phyloP scores from a whole-genome alignment of 495 filamentous ascomycete species.

The Penicillium robsamsonii region DNA sequence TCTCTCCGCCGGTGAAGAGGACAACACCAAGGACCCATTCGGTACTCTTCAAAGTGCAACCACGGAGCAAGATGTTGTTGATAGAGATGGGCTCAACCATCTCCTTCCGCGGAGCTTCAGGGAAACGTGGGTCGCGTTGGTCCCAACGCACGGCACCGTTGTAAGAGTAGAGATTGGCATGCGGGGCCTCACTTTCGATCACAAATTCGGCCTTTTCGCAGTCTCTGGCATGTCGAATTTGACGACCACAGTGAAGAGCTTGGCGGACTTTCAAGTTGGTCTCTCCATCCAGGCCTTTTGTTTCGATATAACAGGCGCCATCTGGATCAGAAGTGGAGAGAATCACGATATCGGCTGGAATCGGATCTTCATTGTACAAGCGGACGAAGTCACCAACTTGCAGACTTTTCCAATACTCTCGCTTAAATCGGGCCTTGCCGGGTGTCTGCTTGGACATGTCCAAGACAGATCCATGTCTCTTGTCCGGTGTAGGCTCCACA shows the following conservation, averaged over 20 bases:
- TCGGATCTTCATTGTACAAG: conserved; percentile 92
- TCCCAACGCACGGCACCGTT: conserved; percentile 85
- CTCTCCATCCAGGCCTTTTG: conserved; percentile 96
- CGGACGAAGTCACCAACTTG: conserved; percentile 96
- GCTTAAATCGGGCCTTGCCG: conserved; percentile 76
- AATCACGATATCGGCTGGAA: conserved; percentile 93
- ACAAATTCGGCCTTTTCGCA: conserved; percentile 85
- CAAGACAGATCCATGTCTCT: conserved; percentile 63
- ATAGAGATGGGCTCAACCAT: conserved; percentile 94
- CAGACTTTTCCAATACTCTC: conserved; percentile 92
- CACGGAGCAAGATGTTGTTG: conserved; percentile 91
- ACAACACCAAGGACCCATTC: conserved; percentile 97
- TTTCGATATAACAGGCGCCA: conserved; percentile 96
- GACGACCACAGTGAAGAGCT: conserved; percentile 79
- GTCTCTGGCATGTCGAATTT: conserved; percentile 83
- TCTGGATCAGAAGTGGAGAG: conserved; percentile 94
- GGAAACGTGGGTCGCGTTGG: conserved; percentile 63
- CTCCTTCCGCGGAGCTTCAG: conserved; percentile 57
- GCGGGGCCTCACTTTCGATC: conserved; percentile 88
- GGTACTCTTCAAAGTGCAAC: conserved; percentile 90
- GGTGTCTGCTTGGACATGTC: conserved; percentile 57
- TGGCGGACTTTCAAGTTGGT: conserved; percentile 96
- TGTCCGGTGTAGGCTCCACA: conserved; percentile 27
- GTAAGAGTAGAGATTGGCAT: conserved; percentile 91
- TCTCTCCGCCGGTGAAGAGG: conserved; percentile 92